Base-by-base conservation (phyloP, 139 green algal genomes). In the Chlorella sorokiniana region DNA sequence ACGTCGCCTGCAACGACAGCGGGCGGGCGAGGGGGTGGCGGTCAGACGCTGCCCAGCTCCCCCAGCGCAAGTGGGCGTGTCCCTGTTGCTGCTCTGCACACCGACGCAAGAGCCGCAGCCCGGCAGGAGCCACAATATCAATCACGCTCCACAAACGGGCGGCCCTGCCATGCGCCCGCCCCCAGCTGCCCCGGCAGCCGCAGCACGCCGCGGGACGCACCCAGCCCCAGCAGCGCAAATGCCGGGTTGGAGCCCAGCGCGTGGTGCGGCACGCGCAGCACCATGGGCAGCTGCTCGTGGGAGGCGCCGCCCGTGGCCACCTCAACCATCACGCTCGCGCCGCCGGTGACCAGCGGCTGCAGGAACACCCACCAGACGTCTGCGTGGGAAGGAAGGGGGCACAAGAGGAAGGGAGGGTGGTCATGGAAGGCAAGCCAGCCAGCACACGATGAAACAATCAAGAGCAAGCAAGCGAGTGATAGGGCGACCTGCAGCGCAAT, bases 291-390 rank as follows among this genome's bases (percentile, higher is more conserved):
- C 42, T 63, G 78, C 71, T 92, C 85, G 42, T 87, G 68, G 27
- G 78, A 33, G 29, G 51, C 63, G 33, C 83, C 85, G 9, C 87
- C 82, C 33, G 84, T 90, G 1, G 90, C 90, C 33, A 93, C 89
- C 51, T 89, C 74, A 1, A 98, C 88, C 95, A 98, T 98, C n/a
- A 98, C 96, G 63, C 83, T 93, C 33, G 91, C 54, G 0, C 91
- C 87, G n/a, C 88, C 75, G n/a, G 92, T 90, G 8, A 99, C 76
- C 37, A 92, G 42, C 7, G 96, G 96, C 85, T 96, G 92, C 33
- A 99, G 78, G 90, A 98, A 99, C 25, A 98, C 96, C 93, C 92
- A 98, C 83, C 97, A 98, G 29, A 98, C 89, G 86, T 98, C 73
- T 79, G 73, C 51, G 33, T 29, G 33, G 23, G 16, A 9, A 35